Conservation (phyloP, 78 protist genomes). For the Emiliania huxleyi region DNA sequence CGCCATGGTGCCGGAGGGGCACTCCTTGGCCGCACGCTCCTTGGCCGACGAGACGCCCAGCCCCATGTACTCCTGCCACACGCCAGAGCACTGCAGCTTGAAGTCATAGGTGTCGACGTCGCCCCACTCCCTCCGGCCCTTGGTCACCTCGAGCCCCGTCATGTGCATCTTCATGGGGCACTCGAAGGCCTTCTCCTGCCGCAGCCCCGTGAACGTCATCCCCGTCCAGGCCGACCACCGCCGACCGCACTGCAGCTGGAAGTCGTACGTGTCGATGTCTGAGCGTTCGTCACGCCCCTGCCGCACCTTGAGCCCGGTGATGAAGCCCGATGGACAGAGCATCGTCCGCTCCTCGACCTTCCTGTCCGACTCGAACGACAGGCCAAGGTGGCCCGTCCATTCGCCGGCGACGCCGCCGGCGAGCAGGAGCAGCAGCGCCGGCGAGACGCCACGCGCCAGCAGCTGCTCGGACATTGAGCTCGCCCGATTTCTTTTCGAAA, state of each 20-base stretch:
- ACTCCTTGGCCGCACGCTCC: not conserved
- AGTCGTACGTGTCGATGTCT: not conserved
- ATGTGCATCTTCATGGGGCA: constrained; percentile 15
- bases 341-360: not conserved
- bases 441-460: not conserved
- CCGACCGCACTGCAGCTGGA: not conserved
- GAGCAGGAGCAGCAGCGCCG: not conserved
- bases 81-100: constrained; percentile 8
- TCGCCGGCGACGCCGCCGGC: not conserved
- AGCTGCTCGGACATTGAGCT: not conserved
- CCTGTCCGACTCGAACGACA: not conserved
- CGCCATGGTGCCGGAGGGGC: not conserved
- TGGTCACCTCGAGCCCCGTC: not conserved
- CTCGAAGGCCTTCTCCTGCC: not conserved
- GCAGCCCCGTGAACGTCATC: not conserved
- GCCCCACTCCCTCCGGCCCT: not conserved
- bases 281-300: not conserved
- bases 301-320: not conserved
- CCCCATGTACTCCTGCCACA: constrained; percentile 4
- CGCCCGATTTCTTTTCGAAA: too few relatives aligned
- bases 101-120: constrained; percentile 9
- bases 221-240: constrained; percentile 1
- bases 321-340: not conserved
- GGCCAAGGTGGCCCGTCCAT: not conserved
- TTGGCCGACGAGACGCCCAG: not conserved